A percentile compares a stretch with the other conserved stretches of the same genome.
These are phyloP conservation scores for Apiospora phragmitis DNA, from an alignment of 2,329 filamentous ascomycete species.

Conservation along the genomic window DNA sequence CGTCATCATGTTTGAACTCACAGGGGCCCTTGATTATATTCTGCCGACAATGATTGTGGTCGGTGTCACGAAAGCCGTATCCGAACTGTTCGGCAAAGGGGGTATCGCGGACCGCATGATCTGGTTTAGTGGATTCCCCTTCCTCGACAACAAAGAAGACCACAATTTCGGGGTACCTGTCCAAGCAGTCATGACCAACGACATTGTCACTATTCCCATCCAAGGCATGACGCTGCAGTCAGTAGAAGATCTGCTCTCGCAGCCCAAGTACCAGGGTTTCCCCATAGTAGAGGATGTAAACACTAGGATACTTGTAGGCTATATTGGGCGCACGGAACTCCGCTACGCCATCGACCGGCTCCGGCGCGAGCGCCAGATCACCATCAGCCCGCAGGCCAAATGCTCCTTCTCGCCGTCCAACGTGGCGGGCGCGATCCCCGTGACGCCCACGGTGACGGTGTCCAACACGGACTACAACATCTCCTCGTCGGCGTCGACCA, in stretches of 20 bases:
- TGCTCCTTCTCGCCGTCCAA: slow-evolving; percentile 69
- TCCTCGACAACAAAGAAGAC: slow-evolving; percentile 95
- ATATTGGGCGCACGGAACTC: slow-evolving; percentile 89
- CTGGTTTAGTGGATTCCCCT: slow-evolving; percentile 97
- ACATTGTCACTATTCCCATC: slow-evolving; percentile 72
- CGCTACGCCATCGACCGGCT: slow-evolving; percentile 85
- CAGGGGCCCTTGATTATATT: slow-evolving; percentile 95
- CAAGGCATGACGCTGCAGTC: slow-evolving; percentile 74
- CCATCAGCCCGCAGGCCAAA: slow-evolving; percentile 65
- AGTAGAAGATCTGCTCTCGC: slow-evolving; percentile 72
- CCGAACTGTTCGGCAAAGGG: slow-evolving; percentile 88
- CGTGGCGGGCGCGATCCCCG: slow-evolving; percentile 34
- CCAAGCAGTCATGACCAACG: slow-evolving; percentile 81
- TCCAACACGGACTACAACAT: slow-evolving; percentile 59
- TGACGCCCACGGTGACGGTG: slow-evolving; percentile 53
- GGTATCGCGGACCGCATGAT: slow-evolving; percentile 99
- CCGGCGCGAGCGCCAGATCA: slow-evolving; percentile 60
- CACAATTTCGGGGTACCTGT: slow-evolving; percentile 96
- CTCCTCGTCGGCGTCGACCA: slow-evolving; percentile 45
- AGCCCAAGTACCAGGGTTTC: slow-evolving; percentile 88
- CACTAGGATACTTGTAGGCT: slow-evolving; percentile 77
- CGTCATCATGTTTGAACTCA: slow-evolving; percentile 99
- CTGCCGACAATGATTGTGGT: slow-evolving; percentile 99
- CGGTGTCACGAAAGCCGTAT: slow-evolving; percentile 91
- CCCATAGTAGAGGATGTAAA: slow-evolving; percentile 78